Percentiles rank a stretch among this genome's conserved stretches.
Conservation (phyloP, 139 green algal species). For the Ulvella scutata region DNA sequence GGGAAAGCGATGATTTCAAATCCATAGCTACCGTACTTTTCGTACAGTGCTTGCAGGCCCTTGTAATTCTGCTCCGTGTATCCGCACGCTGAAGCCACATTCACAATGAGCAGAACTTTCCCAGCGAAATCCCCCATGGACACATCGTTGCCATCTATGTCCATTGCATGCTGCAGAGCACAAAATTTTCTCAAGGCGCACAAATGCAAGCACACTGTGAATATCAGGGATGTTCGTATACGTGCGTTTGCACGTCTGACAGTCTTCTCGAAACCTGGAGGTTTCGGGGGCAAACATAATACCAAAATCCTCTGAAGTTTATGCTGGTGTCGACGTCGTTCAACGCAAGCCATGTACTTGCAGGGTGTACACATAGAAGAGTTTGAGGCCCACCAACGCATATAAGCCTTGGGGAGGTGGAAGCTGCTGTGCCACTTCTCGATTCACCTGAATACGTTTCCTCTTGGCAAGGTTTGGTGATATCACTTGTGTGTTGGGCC, state of each 20-base stretch:
- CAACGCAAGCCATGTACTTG: no score
- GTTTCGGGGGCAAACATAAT: no score
- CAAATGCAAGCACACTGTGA: no score
- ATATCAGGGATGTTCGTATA: no score
- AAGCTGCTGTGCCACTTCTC: not conserved
- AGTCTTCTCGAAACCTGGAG: no score
- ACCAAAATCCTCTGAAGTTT: no score
- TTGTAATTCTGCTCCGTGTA: slow-evolving; percentile 66
- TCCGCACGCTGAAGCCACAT: slow-evolving; percentile 57
- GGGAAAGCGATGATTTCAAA: slow-evolving; percentile 54
- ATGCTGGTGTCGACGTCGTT: no score
- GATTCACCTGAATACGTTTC: no score
- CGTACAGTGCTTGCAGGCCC: slow-evolving; percentile 34
- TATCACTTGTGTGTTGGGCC: no score
- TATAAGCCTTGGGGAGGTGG: not conserved
- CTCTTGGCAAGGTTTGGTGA: no score
- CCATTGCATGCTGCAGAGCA: slow-evolving; percentile 15
- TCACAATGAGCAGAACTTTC: slow-evolving; percentile 49
- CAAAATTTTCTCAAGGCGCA: not conserved
- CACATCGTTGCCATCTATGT: slow-evolving; percentile 22
- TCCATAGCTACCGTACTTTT: slow-evolving; percentile 30
- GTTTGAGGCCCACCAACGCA: not conserved
- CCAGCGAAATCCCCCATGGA: slow-evolving; percentile 20
- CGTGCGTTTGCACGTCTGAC: no score
- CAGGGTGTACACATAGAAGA: no score